Base-by-base conservation (phyloP, 441 rosid species). In the Croton laevigatus region DNA sequence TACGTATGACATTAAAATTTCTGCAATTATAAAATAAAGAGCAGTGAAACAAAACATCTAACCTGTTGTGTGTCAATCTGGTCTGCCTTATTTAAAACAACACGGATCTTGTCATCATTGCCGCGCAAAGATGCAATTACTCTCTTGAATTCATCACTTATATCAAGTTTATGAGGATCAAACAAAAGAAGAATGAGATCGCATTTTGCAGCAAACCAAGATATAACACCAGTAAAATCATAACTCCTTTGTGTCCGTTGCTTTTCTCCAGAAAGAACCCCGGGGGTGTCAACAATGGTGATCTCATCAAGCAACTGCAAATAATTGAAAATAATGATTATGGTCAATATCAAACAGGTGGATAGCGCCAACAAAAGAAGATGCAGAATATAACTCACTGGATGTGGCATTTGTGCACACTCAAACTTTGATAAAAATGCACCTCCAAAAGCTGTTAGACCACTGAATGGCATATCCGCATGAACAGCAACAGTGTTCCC, bases 401-500 rank as follows among this genome's bases (percentile, higher is more conserved):
- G 88, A 72, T 94, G 98, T 73, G 97, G 97, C 98, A 94, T 90
- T 78, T 91, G 98, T 66, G 98, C 86, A 68, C 98, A 94, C 78
- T 94, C 97, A 73, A 94, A 94, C 85, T 91, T 94, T 3, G 97
- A 94, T 79, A 94, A 80, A 84, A 94, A 94, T 52, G 97, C 86
- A 61, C 91, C 87, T 75, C 97, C 98, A 79, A 94, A 94, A 70
- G 81, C 78, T 72, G 97, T 88, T 57, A 94, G 89, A 66, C 97
- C 98, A 79, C 82, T 85, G 79, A 88, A 94, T 46, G 98, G 98
- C 97, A 94, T 89, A 76, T 94, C 94, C 73, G 97, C 98, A 73
- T 91, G 98, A 75, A 94, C 98, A 36, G 98, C 98, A 72, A 90
- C 80, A 65, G 97, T 94, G 72, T 94, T 91, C 67, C 97, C 98